A percentile compares a stretch with the other conserved stretches of the same genome.
These are phyloP conservation scores for Sarocladiaceae sp. DNA, from an alignment of 2,329 filamentous ascomycete species.

Conservation along the genomic window DNA sequence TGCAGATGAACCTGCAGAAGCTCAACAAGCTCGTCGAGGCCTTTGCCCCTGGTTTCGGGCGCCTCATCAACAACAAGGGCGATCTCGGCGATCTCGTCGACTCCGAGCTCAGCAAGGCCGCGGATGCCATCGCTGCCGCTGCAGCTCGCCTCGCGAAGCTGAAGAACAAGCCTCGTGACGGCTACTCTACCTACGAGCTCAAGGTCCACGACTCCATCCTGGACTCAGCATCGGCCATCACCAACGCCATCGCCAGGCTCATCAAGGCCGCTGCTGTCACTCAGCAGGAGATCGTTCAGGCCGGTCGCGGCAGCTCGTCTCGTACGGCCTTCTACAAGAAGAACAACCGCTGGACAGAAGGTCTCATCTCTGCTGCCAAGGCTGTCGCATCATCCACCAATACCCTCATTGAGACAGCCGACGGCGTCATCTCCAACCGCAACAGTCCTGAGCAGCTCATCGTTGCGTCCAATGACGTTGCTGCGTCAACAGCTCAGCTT, in stretches of 20 bases:
- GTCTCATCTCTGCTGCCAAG: constrained; percentile 94
- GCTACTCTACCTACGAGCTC: constrained; percentile 93
- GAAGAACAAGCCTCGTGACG: constrained; percentile 93
- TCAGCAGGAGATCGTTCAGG: constrained; percentile 93
- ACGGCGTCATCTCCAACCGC: constrained; percentile 86
- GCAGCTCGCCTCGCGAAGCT: constrained; percentile 85
- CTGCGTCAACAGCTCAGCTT: constrained; percentile 91
- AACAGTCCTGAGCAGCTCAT: constrained; percentile 97
- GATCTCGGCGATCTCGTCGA: constrained; percentile 94
- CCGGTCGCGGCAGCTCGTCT: constrained; percentile 82
- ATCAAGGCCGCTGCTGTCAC: constrained; percentile 93
- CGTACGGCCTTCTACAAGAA: constrained; percentile 98
- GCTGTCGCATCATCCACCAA: constrained; percentile 92
- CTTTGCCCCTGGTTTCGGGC: constrained; percentile 83
- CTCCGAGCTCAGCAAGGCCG: constrained; percentile 85
- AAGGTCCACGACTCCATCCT: constrained; percentile 94
- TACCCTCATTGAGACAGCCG: constrained; percentile 94
- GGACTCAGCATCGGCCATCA: constrained; percentile 88
- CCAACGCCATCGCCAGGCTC: constrained; percentile 85
- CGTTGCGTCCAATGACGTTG: constrained; percentile 94
- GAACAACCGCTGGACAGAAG: constrained; percentile 99
- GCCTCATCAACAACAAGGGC: constrained; percentile 72
- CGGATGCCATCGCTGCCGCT: constrained; percentile 90
- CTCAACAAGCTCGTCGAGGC: constrained; percentile 90
- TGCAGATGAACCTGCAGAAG: constrained; percentile 88